Evolutionary conservation across 352 stramenopile species (phyloP).

Genomic region (Globisporangium acanthophoron): DNA sequence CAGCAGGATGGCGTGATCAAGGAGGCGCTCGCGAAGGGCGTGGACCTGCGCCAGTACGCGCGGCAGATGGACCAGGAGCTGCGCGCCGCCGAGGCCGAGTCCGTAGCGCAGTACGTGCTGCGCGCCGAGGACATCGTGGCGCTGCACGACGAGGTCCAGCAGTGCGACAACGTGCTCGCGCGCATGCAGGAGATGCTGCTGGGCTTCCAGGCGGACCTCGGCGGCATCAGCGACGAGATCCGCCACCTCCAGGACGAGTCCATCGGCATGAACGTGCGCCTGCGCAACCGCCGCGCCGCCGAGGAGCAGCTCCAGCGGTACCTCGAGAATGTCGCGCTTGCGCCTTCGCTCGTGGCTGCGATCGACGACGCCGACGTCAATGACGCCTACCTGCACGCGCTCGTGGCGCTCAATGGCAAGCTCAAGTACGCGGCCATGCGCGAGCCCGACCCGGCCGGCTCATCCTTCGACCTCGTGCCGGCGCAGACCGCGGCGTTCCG

Average conservation of each 20-base stretch:
- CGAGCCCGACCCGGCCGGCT: slow-evolving; percentile 44
- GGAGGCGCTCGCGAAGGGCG: slow-evolving; percentile 85
- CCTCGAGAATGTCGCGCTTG: slow-evolving; percentile 94
- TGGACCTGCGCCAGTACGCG: slow-evolving; percentile 89
- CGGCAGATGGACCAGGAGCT: slow-evolving; percentile 89
- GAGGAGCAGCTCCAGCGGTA: slow-evolving; percentile 92
- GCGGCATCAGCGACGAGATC: slow-evolving; percentile 97
- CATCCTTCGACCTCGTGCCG: slow-evolving; percentile 86
- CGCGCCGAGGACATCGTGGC: slow-evolving; percentile 88
- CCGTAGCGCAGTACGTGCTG: slow-evolving; percentile 84
- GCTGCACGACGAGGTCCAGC: slow-evolving; percentile 92
- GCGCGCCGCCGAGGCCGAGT: slow-evolving; percentile 76
- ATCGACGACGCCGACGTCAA: slow-evolving; percentile 95
- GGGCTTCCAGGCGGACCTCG: slow-evolving; percentile 97
- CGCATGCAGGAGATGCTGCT: slow-evolving; percentile 98
- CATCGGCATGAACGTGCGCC: slow-evolving; percentile 90
- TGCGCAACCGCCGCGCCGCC: slow-evolving; percentile 94
- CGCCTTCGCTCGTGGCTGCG: slow-evolving; percentile 88
- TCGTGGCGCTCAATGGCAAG: slow-evolving; percentile 92
- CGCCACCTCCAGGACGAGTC: slow-evolving; percentile 95
- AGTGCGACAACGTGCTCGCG: slow-evolving; percentile 95
- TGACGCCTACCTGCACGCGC: slow-evolving; percentile 90
- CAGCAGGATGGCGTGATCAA: slow-evolving; percentile 92
- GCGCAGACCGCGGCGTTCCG: slow-evolving; percentile 87
- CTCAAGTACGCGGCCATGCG: slow-evolving; percentile 85